A percentile compares a stretch with the other conserved stretches of the same genome.
Conservation (phyloP, 2,329 filamentous ascomycete genomes). For the Fusarium sp. region DNA sequence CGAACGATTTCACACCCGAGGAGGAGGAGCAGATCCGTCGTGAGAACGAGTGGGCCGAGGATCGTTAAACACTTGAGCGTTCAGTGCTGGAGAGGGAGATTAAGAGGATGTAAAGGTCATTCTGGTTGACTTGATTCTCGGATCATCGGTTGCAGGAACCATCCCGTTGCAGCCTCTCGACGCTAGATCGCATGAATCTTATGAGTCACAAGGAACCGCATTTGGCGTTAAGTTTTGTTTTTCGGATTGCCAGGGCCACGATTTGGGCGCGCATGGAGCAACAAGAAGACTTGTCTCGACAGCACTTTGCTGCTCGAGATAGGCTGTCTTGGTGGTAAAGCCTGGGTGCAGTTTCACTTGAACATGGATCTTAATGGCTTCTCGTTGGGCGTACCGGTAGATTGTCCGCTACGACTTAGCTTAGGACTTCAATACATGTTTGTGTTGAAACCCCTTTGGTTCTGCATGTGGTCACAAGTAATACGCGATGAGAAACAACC, state of each 20-base stretch:
- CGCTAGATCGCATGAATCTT: slow-evolving; percentile 18
- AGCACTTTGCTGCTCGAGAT: slow-evolving; percentile 6
- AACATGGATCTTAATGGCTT: slow-evolving; percentile 23
- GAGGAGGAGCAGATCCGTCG: slow-evolving; percentile 98
- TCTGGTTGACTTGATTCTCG: slow-evolving; percentile 5
- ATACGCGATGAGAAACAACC: not conserved
- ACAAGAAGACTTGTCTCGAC: slow-evolving; percentile 14
- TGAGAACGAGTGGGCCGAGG: slow-evolving; percentile 93
- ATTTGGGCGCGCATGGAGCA: slow-evolving; percentile 36
- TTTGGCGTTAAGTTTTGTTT: slow-evolving; percentile 47
- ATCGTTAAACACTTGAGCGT: slow-evolving; percentile 67
- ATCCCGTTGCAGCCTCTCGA: not conserved
- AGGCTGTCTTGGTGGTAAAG: slow-evolving; percentile 15
- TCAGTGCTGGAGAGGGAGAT: not conserved
- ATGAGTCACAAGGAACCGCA: slow-evolving; percentile 32
- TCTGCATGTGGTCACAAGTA: not conserved
- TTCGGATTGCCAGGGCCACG: slow-evolving; percentile 38
- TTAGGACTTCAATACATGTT: slow-evolving; percentile 18
- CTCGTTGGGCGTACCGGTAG: slow-evolving; percentile 5
- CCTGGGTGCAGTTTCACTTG: slow-evolving; percentile 21
- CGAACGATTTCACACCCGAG: slow-evolving; percentile 98
- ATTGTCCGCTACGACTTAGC: slow-evolving; percentile 8
- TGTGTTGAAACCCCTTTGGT: not conserved
- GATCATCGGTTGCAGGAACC: slow-evolving; percentile 5
- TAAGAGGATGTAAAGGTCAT: slow-evolving; percentile 3